These are phyloP conservation scores for Stylonectria norvegica DNA, from an alignment of 2,329 filamentous ascomycete genomes.

Conservation along the genomic window DNA sequence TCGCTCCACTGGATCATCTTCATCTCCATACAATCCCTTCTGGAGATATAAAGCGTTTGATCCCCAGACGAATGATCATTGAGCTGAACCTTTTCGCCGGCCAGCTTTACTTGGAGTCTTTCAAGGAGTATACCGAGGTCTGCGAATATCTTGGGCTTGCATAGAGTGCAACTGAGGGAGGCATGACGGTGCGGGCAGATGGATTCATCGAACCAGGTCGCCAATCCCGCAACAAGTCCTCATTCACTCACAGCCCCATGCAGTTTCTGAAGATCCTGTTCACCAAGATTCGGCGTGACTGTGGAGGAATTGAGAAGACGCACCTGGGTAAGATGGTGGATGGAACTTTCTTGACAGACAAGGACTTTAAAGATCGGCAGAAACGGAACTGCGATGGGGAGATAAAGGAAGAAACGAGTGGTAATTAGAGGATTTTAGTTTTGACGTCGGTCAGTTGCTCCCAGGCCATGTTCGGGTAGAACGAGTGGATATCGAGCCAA, in stretches of 20 bases:
- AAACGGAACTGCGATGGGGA: not conserved
- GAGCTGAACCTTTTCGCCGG: conserved; percentile 63
- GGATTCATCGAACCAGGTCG: conserved; percentile 29
- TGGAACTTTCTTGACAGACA: not conserved
- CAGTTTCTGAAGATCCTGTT: conserved; percentile 33
- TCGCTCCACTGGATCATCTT: conserved; percentile 3
- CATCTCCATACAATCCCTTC: conserved; percentile 1
- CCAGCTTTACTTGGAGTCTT: conserved; percentile 56
- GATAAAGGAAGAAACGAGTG: not conserved
- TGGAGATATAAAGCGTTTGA: not conserved
- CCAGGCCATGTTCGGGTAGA: too few relatives aligned
- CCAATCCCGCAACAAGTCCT: not conserved
- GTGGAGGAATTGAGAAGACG: conserved; percentile 35
- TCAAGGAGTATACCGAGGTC: conserved; percentile 48
- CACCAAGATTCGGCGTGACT: conserved; percentile 31
- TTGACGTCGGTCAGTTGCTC: too few relatives aligned
- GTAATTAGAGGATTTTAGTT: too few relatives aligned
- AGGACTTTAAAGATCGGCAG: not conserved
- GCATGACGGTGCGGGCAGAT: conserved; percentile 2
- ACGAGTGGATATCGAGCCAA: too few relatives aligned
- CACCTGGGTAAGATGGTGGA: conserved; percentile 34
- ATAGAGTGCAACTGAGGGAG: conserved; percentile 24
- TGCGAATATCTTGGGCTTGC: conserved; percentile 51
- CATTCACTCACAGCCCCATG: conserved; percentile 27
- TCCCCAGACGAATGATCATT: conserved; percentile 13